Conservation (phyloP, 2,329 filamentous ascomycete genomes). For the Ascochyta rabiei region DNA sequence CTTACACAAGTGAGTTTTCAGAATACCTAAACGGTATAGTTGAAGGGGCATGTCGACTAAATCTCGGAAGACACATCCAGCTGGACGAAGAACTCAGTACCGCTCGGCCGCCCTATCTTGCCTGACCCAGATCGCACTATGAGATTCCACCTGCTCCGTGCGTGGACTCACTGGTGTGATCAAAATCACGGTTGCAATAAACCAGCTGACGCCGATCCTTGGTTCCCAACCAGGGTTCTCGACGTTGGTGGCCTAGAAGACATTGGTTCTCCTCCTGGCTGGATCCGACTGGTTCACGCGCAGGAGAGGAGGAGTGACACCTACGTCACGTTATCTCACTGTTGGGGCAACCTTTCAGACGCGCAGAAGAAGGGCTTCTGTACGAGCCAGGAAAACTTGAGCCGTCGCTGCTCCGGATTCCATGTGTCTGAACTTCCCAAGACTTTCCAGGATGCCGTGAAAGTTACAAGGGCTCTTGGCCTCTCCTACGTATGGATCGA, state of each 20-base stretch:
- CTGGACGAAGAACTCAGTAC: no score
- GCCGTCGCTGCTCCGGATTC: background rate
- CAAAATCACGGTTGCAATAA: background rate
- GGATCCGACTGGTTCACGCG: background rate
- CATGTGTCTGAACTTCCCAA: background rate
- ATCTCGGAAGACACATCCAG: no score
- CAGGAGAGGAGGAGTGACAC: background rate
- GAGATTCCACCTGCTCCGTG: background rate
- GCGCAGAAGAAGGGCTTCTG: background rate
- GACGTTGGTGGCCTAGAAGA: background rate
- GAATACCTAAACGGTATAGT: no score
- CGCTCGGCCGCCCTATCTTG: background rate
- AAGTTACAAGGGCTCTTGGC: background rate
- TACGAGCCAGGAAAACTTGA: background rate
- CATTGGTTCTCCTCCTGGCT: no score
- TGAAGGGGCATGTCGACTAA: no score
- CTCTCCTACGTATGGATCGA: background rate
- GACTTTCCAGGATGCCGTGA: background rate
- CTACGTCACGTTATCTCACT: background rate
- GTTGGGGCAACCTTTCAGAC: background rate
- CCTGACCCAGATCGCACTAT: background rate
- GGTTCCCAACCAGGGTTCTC: background rate
- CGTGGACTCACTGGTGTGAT: background rate
- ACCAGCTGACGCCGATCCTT: background rate
- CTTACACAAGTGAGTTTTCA: no score